Conservation (phyloP, 23 red algal species). For the Gracilaria domingensis region DNA sequence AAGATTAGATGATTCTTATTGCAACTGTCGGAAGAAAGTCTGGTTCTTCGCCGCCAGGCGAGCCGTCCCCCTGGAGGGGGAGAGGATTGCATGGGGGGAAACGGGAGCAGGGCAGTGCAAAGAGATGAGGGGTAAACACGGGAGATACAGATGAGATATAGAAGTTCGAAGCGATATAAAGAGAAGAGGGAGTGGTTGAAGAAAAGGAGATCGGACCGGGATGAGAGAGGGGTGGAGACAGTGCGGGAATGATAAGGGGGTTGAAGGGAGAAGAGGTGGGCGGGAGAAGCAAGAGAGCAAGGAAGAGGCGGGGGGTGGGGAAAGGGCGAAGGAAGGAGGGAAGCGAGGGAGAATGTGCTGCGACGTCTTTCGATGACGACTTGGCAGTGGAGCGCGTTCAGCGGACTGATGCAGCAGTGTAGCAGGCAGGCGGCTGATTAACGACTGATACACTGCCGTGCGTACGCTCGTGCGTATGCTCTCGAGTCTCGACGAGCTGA, state of each 20-base stretch:
- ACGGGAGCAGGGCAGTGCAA: background rate
- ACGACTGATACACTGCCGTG: too few species aligned
- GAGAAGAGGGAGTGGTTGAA: constrained; percentile 1
- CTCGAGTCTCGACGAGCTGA: too few species aligned
- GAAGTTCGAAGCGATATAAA: constrained; percentile 42
- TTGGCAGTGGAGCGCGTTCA: constrained; percentile 42
- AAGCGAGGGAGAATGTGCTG: constrained; percentile 31
- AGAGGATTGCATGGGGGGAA: constrained; percentile 15
- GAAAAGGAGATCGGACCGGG: background rate
- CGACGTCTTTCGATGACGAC: constrained; percentile 24
- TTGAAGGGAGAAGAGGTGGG: background rate
- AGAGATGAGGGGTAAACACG: background rate
- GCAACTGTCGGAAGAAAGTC: constrained; percentile 22
- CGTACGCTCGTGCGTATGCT: too few species aligned
- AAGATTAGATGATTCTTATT: constrained; percentile 6
- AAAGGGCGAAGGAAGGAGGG: background rate
- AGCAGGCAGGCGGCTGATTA: constrained; percentile 35
- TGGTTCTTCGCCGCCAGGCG: background rate
- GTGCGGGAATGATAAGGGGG: background rate
- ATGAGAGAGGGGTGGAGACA: background rate
- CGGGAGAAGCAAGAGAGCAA: background rate
- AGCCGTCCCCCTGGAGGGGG: background rate
- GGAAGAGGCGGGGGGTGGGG: background rate
- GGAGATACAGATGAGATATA: constrained; percentile 46
- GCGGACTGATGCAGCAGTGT: constrained; percentile 31